Evolutionary conservation across 1,139 yeast genomes (phyloP), one percentile per base, ranked within the genome.

Genomic region (Blastobotrys indianensis): DNA sequence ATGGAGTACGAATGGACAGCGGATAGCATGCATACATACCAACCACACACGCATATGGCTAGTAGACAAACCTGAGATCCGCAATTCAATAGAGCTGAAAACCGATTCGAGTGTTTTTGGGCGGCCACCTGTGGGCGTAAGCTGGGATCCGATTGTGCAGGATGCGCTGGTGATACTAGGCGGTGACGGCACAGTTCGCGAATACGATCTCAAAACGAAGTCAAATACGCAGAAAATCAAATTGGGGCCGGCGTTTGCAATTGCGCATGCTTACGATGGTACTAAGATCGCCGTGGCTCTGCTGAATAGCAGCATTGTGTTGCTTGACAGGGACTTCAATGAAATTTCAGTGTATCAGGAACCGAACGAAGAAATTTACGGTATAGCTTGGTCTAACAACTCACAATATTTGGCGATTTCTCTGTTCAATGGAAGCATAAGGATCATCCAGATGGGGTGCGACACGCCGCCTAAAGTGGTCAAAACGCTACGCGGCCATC

Each of bases 111-210:
- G 11, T 11, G 31, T 2, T 20, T 35, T 35, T 13, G 37, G 17
- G 12, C 17, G 12, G 4, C 65, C 77, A 1, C 76, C 79, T 1
- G 76, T 74, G 40, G 60, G 73, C 12, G 54, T 84, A 2, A 61
- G 77, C 1, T 85, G 92, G 88, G 73, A 79, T 48, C 85, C 88
- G 0, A 59, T 59, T 12, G 69, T 73, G 40, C 77, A 76, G 20
- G 68, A 66, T 37, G 64, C 73, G 23, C 68, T 85, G 50, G 85
- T 79, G 1, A 73, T 85, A 2, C 82, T 77, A 12, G 80, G 82
- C 1, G 65, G 75, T 44, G 85, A 81, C 53, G 63, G 63, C 5
- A 61, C 60, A 38, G 62, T 84, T 29, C 75, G 73, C 53, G 58
- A 80, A 8, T 84, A 92, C 92, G 75, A 74, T 48, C 25, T 20